Percentiles rank a stretch among this genome's conserved stretches.
Conservation (phyloP, 2,329 filamentous ascomycete genomes). For the Pseudogymnoascus sp. region DNA sequence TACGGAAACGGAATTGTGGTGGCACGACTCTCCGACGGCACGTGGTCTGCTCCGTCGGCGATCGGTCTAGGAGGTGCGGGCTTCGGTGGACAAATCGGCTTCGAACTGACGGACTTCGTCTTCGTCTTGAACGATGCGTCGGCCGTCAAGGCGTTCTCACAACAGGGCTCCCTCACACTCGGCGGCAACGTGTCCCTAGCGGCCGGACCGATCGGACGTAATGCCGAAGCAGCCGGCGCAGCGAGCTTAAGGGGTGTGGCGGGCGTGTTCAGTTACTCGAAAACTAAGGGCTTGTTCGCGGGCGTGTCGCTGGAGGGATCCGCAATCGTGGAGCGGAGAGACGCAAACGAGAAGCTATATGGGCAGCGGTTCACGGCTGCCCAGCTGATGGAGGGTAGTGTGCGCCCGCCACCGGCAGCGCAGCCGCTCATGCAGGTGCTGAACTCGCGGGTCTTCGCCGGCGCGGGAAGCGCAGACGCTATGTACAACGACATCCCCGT, state of each 20-base stretch:
- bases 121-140: conserved; percentile 92
- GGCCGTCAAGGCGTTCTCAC: conserved; percentile 89
- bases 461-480: conserved; percentile 45
- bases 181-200: conserved; percentile 96
- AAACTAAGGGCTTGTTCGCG: conserved; percentile 94
- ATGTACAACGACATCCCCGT: conserved; percentile 95
- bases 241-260: conserved; percentile 84
- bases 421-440: conserved; percentile 78
- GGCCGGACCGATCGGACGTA: conserved; percentile 86
- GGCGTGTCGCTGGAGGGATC: conserved; percentile 92
- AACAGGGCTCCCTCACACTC: conserved; percentile 82
- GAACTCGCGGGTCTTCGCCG: conserved; percentile 77
- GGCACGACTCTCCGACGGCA: conserved; percentile 67
- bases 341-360: conserved; percentile 96
- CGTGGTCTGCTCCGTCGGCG: conserved; percentile 75
- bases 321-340: conserved; percentile 86
- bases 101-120: conserved; percentile 89
- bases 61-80: conserved; percentile 76
- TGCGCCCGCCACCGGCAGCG: conserved; percentile 73
- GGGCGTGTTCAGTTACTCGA: conserved; percentile 93
- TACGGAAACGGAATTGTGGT: conserved; percentile 80
- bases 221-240: conserved; percentile 91
- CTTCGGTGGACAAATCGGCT: conserved; percentile 79
- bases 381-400: conserved; percentile 71
- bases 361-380: conserved; percentile 72